phyloP scores from a whole-genome alignment of 352 stramenopile genomes.

The Hyaloperonospora brassicae region DNA sequence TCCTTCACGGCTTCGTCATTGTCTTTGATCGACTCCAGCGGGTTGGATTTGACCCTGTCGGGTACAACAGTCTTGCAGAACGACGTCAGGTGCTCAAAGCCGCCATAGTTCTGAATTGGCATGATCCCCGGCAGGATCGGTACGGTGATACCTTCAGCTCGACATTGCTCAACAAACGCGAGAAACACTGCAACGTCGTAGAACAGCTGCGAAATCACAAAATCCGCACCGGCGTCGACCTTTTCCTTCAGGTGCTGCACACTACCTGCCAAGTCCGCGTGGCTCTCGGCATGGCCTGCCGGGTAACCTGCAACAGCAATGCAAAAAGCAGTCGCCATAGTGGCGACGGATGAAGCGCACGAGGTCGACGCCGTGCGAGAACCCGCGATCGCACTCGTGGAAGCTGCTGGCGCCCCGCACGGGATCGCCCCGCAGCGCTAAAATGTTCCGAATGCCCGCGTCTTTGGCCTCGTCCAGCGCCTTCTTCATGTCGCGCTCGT shows the following conservation, averaged over 20 bases:
- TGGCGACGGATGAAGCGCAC: slow-evolving; percentile 94
- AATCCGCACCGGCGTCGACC: slow-evolving; percentile 94
- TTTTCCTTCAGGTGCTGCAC: slow-evolving; percentile 98
- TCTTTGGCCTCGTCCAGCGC: slow-evolving; percentile 88
- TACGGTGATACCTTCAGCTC: slow-evolving; percentile 86
- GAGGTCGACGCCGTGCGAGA: slow-evolving; percentile 93
- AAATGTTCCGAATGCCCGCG: slow-evolving; percentile 97
- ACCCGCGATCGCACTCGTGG: slow-evolving; percentile 88
- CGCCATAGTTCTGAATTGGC: slow-evolving; percentile 96
- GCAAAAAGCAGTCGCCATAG: slow-evolving; percentile 94
- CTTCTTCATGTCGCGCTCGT: slow-evolving; percentile 85
- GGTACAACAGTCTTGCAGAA: slow-evolving; percentile 95
- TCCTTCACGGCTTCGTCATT: slow-evolving; percentile 94
- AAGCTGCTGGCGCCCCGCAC: slow-evolving; percentile 85
- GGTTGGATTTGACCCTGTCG: slow-evolving; percentile 57
- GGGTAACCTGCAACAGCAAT: slow-evolving; percentile 97
- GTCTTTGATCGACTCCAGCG: slow-evolving; percentile 90
- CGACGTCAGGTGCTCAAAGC: slow-evolving; percentile 97
- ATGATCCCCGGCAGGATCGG: slow-evolving; percentile 98
- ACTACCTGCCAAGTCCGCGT: slow-evolving; percentile 82
- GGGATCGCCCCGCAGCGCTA: slow-evolving; percentile 95
- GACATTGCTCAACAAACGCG: slow-evolving; percentile 90
- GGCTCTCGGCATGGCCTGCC: slow-evolving; percentile 92
- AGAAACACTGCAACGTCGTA: slow-evolving; percentile 95
- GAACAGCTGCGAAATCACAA: slow-evolving; percentile 99